Evolutionary conservation across 2,329 filamentous ascomycete species (phyloP).

Genomic region (Rhynchosporium secalis): DNA sequence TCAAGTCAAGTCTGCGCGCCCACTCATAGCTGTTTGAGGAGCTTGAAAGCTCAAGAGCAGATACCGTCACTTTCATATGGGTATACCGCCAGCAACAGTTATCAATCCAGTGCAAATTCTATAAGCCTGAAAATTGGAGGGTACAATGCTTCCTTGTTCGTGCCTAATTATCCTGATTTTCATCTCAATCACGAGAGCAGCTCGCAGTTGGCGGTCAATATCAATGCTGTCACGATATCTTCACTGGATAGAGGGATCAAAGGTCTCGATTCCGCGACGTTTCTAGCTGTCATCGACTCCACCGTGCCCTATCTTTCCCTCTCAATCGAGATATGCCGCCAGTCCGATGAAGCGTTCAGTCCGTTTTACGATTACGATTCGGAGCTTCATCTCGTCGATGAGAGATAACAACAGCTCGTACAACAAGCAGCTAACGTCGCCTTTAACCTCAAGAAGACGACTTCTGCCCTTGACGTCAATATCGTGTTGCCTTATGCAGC

Average conservation of each 20-base stretch:
- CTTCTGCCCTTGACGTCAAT: constrained; percentile 36
- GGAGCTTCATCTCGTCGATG: constrained; percentile 42
- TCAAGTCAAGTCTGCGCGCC: constrained; percentile 28
- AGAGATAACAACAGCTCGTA: constrained; percentile 32
- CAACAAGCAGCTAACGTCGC: constrained; percentile 40
- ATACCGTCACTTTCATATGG: constrained; percentile 47
- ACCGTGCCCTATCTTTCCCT: constrained; percentile 45
- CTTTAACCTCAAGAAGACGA: constrained; percentile 40
- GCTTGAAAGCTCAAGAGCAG: constrained; percentile 41
- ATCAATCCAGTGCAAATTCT: constrained; percentile 37
- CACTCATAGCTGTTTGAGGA: constrained; percentile 42
- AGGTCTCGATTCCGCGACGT: constrained; percentile 23
- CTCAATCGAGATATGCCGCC: constrained; percentile 40
- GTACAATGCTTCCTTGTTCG: constrained; percentile 45
- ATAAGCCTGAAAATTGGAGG: constrained; percentile 39
- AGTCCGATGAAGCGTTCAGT: constrained; percentile 42
- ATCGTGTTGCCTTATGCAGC: constrained; percentile 44
- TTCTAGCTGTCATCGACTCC: constrained; percentile 41
- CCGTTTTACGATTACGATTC: constrained; percentile 41
- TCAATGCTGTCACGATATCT: constrained; percentile 40
- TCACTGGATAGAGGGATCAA: constrained; percentile 18
- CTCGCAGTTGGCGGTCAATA: constrained; percentile 42
- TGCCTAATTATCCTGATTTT: constrained; percentile 43
- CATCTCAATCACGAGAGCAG: constrained; percentile 42
- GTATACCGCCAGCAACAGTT: constrained; percentile 46